These are phyloP conservation scores for Eutypa lata DNA, from an alignment of 2,329 filamentous ascomycete genomes.

Conservation along the genomic window DNA sequence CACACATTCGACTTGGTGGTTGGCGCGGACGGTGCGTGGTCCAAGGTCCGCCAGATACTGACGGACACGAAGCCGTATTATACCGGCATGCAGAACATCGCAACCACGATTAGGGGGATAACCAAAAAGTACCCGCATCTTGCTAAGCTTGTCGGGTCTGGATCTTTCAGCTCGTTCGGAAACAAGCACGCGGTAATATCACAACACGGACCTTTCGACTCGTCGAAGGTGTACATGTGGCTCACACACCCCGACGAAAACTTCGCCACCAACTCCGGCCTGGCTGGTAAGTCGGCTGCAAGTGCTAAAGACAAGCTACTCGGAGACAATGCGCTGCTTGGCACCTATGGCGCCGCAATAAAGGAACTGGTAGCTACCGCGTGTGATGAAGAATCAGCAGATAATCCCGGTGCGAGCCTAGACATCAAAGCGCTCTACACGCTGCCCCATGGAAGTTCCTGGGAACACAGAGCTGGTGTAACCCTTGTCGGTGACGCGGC, in stretches of 20 bases:
- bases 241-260: too few species aligned
- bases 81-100: constrained; percentile 35
- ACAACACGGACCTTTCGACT: constrained; percentile 23
- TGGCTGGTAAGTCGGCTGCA: constrained; percentile 1
- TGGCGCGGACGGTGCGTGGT: constrained; percentile 40
- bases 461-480: constrained; percentile 38
- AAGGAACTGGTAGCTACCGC: constrained; percentile 25
- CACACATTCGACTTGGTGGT: constrained; percentile 34
- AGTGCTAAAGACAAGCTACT: constrained; percentile 20
- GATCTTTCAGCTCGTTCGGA: constrained; percentile 31
- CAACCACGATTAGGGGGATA: constrained; percentile 30
- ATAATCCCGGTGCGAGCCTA: constrained; percentile 11
- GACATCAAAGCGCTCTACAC: constrained; percentile 29
- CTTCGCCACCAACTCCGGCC: neutral
- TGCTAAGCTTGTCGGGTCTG: constrained; percentile 35
- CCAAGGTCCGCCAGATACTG: constrained; percentile 33
- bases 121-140: constrained; percentile 36
- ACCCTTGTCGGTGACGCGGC: constrained; percentile 55
- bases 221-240: too few species aligned
- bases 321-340: constrained; percentile 15
- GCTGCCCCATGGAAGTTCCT: constrained; percentile 41
- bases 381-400: constrained; percentile 21
- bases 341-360: constrained; percentile 22
- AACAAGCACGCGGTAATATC: constrained; percentile 25
- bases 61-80: constrained; percentile 34